Conservation (phyloP, 257 asterid species). For the Solanum lycopersicoides region DNA sequence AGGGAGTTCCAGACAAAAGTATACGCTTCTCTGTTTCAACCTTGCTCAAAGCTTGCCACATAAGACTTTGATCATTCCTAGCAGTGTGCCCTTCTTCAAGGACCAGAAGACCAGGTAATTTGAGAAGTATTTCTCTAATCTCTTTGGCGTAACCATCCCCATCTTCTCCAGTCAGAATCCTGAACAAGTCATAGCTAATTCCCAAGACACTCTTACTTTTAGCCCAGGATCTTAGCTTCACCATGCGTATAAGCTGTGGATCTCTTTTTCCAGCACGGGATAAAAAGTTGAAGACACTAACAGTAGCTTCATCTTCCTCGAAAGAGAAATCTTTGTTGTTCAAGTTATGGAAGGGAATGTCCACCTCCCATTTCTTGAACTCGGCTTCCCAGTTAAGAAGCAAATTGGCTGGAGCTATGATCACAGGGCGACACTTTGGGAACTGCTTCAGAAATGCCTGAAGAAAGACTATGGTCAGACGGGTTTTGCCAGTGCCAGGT, state of each 20-base stretch:
- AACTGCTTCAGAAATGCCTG: conserved; percentile 44
- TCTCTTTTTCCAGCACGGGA: background rate
- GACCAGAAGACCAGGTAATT: too few relatives aligned
- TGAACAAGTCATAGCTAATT: too few relatives aligned
- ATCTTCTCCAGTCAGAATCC: too few relatives aligned
- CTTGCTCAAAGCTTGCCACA: too few relatives aligned
- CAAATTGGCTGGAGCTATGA: conserved; percentile 72
- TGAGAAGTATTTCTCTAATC: too few relatives aligned
- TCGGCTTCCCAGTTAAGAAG: conserved; percentile 65
- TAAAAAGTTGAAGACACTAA: background rate
- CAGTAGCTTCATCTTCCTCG: conserved; percentile 14
- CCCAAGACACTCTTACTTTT: too few relatives aligned
- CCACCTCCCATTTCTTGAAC: conserved; percentile 43
- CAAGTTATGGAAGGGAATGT: conserved; percentile 47
- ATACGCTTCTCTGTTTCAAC: too few relatives aligned
- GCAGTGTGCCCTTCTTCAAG: too few relatives aligned
- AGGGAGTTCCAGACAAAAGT: too few relatives aligned
- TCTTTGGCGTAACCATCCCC: too few relatives aligned
- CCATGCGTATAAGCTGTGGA: background rate
- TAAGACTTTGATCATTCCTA: too few relatives aligned
- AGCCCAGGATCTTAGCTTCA: too few relatives aligned
- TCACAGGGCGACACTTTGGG: conserved; percentile 48
- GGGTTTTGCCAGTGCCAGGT: conserved; percentile 82
- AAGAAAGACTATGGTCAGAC: conserved; percentile 53
- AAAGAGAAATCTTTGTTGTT: conserved; percentile 25